Evolutionary conservation across 352 stramenopile genomes (phyloP).

Genomic region (Globisporangium irregulare): DNA sequence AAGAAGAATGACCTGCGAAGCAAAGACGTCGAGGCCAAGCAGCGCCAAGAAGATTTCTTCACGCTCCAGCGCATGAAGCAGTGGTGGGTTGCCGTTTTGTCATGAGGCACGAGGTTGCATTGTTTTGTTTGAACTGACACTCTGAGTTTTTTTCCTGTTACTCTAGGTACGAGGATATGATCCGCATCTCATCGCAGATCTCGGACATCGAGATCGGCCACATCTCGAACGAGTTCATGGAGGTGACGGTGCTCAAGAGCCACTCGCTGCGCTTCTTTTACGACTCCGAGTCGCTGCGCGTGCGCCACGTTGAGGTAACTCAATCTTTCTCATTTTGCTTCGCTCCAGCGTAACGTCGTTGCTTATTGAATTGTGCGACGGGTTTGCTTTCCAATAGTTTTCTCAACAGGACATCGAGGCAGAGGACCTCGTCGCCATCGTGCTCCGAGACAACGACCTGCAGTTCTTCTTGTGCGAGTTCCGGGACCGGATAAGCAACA

Average conservation of each 20-base stretch:
- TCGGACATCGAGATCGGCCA: conserved; percentile 55
- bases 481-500: conserved; percentile 39
- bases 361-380: conserved; percentile 1
- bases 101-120: neutral
- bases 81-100: conserved; percentile 31
- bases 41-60: conserved; percentile 68
- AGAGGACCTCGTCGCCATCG: conserved; percentile 48
- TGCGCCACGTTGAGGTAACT: conserved; percentile 60
- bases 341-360: neutral
- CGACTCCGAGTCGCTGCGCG: conserved; percentile 43
- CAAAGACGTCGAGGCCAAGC: conserved; percentile 69
- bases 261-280: conserved; percentile 62
- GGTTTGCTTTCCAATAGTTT: conserved; percentile 19
- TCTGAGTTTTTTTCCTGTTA: neutral
- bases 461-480: conserved; percentile 61
- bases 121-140: neutral
- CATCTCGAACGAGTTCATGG: conserved; percentile 56
- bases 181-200: conserved; percentile 46
- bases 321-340: neutral
- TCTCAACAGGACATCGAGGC: conserved; percentile 25
- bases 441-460: conserved; percentile 57
- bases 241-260: conserved; percentile 50
- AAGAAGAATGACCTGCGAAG: conserved; percentile 71
- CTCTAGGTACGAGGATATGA: conserved; percentile 62
- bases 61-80: conserved; percentile 72